A percentile compares a stretch with the other conserved stretches of the same genome.
Conservation (phyloP, 2,329 filamentous ascomycete species). For the Xylaria sp. region DNA sequence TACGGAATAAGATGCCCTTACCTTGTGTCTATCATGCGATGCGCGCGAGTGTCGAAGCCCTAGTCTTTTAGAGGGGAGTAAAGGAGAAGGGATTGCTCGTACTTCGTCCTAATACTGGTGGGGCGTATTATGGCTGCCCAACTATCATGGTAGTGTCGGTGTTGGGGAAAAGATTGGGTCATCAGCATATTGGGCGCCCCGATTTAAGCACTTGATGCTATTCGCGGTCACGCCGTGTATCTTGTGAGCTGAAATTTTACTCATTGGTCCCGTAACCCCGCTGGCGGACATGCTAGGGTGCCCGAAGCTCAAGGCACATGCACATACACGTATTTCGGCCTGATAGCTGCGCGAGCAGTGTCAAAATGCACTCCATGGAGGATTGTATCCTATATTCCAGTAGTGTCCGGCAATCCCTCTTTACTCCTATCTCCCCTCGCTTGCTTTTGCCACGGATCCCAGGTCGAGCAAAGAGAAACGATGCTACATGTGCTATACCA, state of each 20-base stretch:
- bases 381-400: too few species aligned
- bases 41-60: background rate
- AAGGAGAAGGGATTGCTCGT: background rate
- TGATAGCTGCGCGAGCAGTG: too few species aligned
- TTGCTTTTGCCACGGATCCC: background rate
- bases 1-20: background rate
- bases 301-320: background rate
- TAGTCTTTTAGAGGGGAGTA: background rate
- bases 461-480: background rate
- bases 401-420: too few species aligned
- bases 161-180: background rate
- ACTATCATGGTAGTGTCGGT: background rate
- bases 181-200: background rate
- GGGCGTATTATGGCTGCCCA: constrained; percentile 4
- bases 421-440: too few species aligned
- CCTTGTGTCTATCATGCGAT: background rate
- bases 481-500: constrained; percentile 6
- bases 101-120: background rate
- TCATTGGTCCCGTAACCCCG: background rate
- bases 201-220: background rate
- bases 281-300: background rate
- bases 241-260: background rate
- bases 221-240: background rate
- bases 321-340: background rate
- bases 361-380: too few species aligned